Conservation (phyloP, 805 yeast species). For the Candida maesae region DNA sequence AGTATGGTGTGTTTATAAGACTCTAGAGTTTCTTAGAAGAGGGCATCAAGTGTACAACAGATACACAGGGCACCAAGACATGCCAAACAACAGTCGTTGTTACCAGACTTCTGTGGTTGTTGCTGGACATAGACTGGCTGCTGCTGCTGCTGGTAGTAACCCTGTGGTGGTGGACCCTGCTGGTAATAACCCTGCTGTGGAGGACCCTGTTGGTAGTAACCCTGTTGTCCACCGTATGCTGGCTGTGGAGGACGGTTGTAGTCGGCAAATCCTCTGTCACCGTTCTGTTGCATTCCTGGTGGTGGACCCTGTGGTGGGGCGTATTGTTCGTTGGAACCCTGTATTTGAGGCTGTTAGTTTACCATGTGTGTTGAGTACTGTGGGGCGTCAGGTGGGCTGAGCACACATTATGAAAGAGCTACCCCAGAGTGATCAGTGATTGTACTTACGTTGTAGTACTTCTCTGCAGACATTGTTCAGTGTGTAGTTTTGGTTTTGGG, state of each 20-base stretch:
- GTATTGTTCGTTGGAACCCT: conserved; percentile 13
- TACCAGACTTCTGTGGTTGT: conserved; percentile 37
- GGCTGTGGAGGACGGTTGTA: conserved; percentile 22
- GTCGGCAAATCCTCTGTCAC: conserved; percentile 21
- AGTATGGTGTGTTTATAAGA: too few species aligned
- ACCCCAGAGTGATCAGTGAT: not conserved
- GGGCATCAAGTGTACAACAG: conserved; percentile 51
- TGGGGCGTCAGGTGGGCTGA: too few species aligned
- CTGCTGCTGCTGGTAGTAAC: conserved; percentile 40
- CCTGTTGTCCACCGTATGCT: conserved; percentile 19
- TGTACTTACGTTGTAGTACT: conserved; percentile 24
- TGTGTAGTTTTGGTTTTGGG: not conserved
- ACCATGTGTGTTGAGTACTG: too few species aligned
- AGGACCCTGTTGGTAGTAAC: conserved; percentile 35
- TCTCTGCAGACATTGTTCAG: conserved; percentile 26
- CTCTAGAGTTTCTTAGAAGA: conserved; percentile 33
- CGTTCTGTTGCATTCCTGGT: conserved; percentile 6
- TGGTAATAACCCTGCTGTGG: conserved; percentile 42
- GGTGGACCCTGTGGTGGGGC: conserved; percentile 16
- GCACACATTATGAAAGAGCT: not conserved
- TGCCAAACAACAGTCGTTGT: conserved; percentile 45
- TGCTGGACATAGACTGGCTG: conserved; percentile 55
- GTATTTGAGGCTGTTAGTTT: too few species aligned
- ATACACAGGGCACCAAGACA: conserved; percentile 53
- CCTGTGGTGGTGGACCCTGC: conserved; percentile 37